These are phyloP conservation scores for Ganoderma boninense DNA, from an alignment of 1,284 basidiomycete species.

Conservation along the genomic window DNA sequence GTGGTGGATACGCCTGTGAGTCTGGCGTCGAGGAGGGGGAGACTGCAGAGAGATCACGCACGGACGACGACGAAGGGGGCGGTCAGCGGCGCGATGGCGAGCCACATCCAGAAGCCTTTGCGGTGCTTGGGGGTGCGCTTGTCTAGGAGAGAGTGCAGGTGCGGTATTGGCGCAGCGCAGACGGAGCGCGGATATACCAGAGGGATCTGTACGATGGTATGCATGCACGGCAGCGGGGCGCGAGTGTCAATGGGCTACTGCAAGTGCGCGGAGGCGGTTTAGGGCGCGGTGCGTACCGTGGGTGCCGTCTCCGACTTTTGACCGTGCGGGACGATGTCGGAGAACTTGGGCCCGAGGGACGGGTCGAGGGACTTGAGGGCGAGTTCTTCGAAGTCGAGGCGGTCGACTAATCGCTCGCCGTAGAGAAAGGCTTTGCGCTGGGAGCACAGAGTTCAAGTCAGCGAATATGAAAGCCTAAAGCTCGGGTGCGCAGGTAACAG, in stretches of 20 bases:
- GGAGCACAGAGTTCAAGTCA: background rate
- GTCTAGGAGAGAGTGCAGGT: conserved; percentile 60
- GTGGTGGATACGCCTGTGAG: too few relatives aligned
- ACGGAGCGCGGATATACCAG: conserved; percentile 72
- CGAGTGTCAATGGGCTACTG: conserved; percentile 35
- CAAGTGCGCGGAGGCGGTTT: conserved; percentile 6
- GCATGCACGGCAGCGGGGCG: background rate
- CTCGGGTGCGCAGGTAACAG: background rate
- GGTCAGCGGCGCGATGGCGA: conserved; percentile 70
- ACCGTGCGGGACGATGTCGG: conserved; percentile 32
- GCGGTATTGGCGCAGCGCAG: conserved; percentile 56
- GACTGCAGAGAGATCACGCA: conserved; percentile 48
- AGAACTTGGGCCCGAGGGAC: conserved; percentile 61
- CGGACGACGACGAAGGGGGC: conserved; percentile 78
- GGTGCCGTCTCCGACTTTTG: conserved; percentile 22
- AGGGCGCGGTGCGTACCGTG: conserved; percentile 30
- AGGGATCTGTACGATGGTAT: conserved; percentile 58
- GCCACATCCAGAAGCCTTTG: conserved; percentile 71
- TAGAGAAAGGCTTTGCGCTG: conserved; percentile 66
- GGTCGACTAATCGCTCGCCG: conserved; percentile 73
- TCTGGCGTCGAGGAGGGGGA: background rate
- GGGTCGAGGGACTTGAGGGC: conserved; percentile 75
- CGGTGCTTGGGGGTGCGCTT: conserved; percentile 69
- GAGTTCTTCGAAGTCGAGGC: conserved; percentile 80
- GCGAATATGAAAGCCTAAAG: background rate